Conservation (phyloP, 78 protist genomes). For the Diacronema lutheri region DNA sequence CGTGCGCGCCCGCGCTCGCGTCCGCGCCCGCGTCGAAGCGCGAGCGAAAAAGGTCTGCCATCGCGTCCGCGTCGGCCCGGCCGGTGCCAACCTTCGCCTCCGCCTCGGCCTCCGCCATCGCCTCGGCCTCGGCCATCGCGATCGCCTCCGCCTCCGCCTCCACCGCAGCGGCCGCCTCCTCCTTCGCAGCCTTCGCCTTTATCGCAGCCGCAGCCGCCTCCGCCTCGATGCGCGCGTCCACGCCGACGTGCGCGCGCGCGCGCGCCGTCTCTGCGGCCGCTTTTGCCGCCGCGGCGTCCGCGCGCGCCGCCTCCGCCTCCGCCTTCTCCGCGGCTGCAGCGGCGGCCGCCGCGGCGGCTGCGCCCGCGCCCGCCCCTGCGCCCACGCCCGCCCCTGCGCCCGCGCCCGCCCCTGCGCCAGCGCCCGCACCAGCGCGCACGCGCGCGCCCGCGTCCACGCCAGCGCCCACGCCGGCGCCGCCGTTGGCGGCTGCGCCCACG, state of each 20-base stretch:
- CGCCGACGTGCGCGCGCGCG: neutral
- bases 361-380: too few relatives aligned
- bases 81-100: neutral
- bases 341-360: too few relatives aligned
- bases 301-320: neutral
- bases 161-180: neutral
- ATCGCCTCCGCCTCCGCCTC: neutral
- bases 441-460: too few relatives aligned
- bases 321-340: neutral
- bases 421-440: too few relatives aligned
- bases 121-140: neutral
- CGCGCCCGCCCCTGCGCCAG: too few relatives aligned
- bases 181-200: neutral
- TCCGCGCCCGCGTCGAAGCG: too few relatives aligned
- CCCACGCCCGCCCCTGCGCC: too few relatives aligned
- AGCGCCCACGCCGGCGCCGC: too few relatives aligned
- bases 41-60: too few relatives aligned
- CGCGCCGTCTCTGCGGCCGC: neutral
- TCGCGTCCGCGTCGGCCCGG: too few relatives aligned
- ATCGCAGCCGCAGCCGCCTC: neutral
- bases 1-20: too few relatives aligned
- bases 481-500: too few relatives aligned
- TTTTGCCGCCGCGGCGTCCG: neutral
- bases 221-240: neutral
- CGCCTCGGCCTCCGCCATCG: neutral